These are phyloP conservation scores for Shiraia sp. DNA, from an alignment of 2,329 filamentous ascomycete genomes.

Conservation along the genomic window DNA sequence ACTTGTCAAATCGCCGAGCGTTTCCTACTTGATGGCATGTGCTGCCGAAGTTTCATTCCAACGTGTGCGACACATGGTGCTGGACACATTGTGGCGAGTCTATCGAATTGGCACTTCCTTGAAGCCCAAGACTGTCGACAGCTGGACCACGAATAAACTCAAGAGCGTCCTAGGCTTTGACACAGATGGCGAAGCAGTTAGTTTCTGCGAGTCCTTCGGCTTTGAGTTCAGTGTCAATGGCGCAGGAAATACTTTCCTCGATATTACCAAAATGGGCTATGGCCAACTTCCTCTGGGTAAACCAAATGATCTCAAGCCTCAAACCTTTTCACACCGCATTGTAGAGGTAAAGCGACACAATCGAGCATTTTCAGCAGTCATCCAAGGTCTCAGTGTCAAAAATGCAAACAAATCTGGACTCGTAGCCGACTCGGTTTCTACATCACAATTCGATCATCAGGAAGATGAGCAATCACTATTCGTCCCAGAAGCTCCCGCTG, in stretches of 20 bases:
- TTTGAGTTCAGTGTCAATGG: conserved; percentile 54
- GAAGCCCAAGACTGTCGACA: conserved; percentile 44
- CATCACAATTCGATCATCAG: conserved; percentile 16
- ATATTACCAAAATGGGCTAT: conserved; percentile 54
- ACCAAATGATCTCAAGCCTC: conserved; percentile 45
- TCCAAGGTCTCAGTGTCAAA: conserved; percentile 59
- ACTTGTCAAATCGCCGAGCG: conserved; percentile 56
- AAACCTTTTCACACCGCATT: conserved; percentile 57
- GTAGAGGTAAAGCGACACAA: conserved; percentile 63
- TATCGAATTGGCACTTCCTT: conserved; percentile 57
- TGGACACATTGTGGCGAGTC: conserved; percentile 59
- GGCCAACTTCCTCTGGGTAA: conserved; percentile 22
- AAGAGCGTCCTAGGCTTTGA: conserved; percentile 60
- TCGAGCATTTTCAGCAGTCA: conserved; percentile 59
- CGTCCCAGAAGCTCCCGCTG: conserved; percentile 36
- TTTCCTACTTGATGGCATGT: conserved; percentile 67
- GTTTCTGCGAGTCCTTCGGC: conserved; percentile 59
- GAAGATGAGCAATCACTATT: conserved; percentile 45
- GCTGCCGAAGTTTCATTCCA: conserved; percentile 67
- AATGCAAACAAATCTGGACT: conserved; percentile 56
- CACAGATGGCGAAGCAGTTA: conserved; percentile 55
- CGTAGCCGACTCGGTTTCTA: conserved; percentile 47
- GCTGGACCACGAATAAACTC: conserved; percentile 61
- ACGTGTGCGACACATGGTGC: conserved; percentile 58
- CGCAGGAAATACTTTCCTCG: conserved; percentile 55